A percentile compares a stretch with the other conserved stretches of the same genome.
Conservation (phyloP, 768 basidiomycete species). For the Termitomyces sp. region DNA sequence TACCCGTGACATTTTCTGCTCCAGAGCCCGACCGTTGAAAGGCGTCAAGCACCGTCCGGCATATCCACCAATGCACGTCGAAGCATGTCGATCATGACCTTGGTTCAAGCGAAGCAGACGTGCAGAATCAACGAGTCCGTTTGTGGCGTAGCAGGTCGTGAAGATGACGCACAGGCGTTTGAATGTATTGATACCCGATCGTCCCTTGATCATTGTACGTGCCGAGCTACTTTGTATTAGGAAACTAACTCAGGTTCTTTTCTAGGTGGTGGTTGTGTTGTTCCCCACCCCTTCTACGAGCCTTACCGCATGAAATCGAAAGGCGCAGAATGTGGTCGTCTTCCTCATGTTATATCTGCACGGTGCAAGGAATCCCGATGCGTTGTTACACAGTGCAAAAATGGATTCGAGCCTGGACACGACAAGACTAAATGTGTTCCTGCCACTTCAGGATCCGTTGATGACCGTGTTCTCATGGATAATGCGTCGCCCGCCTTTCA, state of each 20-base stretch:
- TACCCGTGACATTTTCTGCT: neutral
- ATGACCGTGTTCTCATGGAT: neutral
- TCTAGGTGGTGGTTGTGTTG: conserved; percentile 18
- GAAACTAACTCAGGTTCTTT: neutral
- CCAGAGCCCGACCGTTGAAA: neutral
- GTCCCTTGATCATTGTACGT: neutral
- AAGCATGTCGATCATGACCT: conserved; percentile 9
- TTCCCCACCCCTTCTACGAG: conserved; percentile 16
- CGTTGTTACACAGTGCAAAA: neutral
- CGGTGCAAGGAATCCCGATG: neutral
- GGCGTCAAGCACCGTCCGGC: neutral
- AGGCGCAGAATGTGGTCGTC: conserved; percentile 19
- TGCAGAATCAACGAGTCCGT: conserved; percentile 17
- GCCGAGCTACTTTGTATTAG: neutral
- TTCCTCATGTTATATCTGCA: conserved; percentile 1
- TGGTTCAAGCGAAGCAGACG: conserved; percentile 14
- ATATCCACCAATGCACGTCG: neutral
- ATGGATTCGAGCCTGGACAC: neutral
- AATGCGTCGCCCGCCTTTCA: neutral
- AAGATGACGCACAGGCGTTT: conserved; percentile 8
- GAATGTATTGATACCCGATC: conserved; percentile 14
- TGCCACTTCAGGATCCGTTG: neutral
- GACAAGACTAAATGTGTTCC: neutral
- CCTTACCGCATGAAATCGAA: conserved; percentile 21
- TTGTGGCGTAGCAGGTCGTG: conserved; percentile 15